Evolutionary conservation across 352 stramenopile species (phyloP).

Genomic region (Globisporangium spinosum): DNA sequence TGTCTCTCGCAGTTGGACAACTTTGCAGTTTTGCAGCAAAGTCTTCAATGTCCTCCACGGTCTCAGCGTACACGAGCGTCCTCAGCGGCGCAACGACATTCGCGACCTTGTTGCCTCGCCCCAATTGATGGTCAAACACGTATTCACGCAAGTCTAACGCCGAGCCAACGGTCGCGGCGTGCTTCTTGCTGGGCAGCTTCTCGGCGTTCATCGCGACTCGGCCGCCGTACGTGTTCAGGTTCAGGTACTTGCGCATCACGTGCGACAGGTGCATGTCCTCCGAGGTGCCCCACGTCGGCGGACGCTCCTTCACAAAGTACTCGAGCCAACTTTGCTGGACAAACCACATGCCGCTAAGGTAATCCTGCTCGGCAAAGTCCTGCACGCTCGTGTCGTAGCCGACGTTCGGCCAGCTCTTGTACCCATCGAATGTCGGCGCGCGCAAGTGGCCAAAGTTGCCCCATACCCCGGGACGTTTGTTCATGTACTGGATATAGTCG

Average conservation of each 20-base stretch:
- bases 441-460: slow-evolving; percentile 52
- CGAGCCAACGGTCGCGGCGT: slow-evolving; percentile 42
- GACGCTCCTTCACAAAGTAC: slow-evolving; percentile 56
- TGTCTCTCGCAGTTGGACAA: slow-evolving; percentile 16
- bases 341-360: slow-evolving; percentile 67
- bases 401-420: slow-evolving; percentile 47
- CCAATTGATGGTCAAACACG: slow-evolving; percentile 58
- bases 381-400: slow-evolving; percentile 28
- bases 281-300: slow-evolving; percentile 44
- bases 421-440: slow-evolving; percentile 32
- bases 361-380: slow-evolving; percentile 48
- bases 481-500: slow-evolving; percentile 44
- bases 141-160: slow-evolving; percentile 49
- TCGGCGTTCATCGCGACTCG: slow-evolving; percentile 30
- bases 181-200: slow-evolving; percentile 33
- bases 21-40: slow-evolving; percentile 34
- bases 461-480: slow-evolving; percentile 35
- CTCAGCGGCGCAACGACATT: slow-evolving; percentile 39
- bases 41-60: slow-evolving; percentile 36
- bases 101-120: slow-evolving; percentile 56
- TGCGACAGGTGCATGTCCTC: slow-evolving; percentile 67
- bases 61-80: slow-evolving; percentile 56
- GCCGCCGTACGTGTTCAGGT: slow-evolving; percentile 57
- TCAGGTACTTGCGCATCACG: slow-evolving; percentile 62
- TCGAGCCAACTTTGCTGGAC: slow-evolving; percentile 59